Evolutionary conservation across 2,329 filamentous ascomycete genomes (phyloP).

Genomic region (Phaeophleospora eucalypticola): DNA sequence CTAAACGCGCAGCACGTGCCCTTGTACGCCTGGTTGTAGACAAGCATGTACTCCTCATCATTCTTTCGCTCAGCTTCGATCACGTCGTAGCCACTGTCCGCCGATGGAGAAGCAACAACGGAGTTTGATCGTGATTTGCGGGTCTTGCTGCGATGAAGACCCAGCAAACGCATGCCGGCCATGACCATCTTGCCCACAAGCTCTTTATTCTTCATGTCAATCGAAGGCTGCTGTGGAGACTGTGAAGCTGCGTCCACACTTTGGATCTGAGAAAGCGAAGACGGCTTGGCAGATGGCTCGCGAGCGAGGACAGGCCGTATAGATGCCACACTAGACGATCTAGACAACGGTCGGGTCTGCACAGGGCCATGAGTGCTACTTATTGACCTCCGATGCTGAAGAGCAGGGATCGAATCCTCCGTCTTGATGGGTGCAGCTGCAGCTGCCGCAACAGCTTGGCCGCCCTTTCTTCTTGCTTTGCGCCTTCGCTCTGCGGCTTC

Average conservation of each 20-base stretch:
- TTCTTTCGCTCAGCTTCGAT: constrained; percentile 27
- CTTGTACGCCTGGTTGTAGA: constrained; percentile 51
- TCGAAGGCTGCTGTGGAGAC: constrained; percentile 7
- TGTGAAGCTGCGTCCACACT: constrained; percentile 14
- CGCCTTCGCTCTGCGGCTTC: constrained; percentile 43
- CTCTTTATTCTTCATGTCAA: constrained; percentile 44
- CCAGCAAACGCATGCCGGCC: constrained; percentile 52
- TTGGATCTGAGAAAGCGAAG: constrained; percentile 25
- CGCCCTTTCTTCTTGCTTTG: constrained; percentile 41
- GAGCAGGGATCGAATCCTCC: constrained; percentile 24
- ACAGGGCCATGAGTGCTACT: constrained; percentile 24
- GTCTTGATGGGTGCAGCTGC: constrained; percentile 32
- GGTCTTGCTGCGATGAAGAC: constrained; percentile 41
- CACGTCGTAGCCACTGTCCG: constrained; percentile 18
- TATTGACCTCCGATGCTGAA: constrained; percentile 31
- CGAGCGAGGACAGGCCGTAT: constrained; percentile 18
- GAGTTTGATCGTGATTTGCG: constrained; percentile 28
- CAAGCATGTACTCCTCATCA: constrained; percentile 50
- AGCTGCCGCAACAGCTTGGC: constrained; percentile 41
- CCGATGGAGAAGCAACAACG: constrained; percentile 13
- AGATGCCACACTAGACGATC: constrained; percentile 30
- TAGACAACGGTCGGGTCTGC: constrained; percentile 25
- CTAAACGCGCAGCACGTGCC: constrained; percentile 47
- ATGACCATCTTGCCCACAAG: constrained; percentile 48
- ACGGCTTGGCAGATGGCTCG: constrained; percentile 23